A percentile compares a stretch with the other conserved stretches of the same genome.
Evolutionary conservation across 2,329 filamentous ascomycete genomes (phyloP).

Genomic region (Chrysosphaeria jannelii): DNA sequence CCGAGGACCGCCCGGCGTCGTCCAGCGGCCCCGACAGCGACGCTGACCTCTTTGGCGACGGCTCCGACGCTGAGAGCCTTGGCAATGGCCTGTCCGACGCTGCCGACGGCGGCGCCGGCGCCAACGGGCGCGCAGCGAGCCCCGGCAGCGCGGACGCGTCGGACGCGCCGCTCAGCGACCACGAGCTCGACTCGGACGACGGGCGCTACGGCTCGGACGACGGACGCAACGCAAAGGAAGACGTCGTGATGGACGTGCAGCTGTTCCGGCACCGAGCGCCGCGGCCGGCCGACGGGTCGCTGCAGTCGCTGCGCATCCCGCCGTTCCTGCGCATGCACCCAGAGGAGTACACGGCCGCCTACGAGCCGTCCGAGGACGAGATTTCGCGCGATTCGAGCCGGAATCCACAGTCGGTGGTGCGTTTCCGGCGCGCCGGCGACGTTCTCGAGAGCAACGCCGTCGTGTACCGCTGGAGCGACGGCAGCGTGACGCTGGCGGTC

Average conservation of each 20-base stretch:
- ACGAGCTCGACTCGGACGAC: slow-evolving; percentile 23
- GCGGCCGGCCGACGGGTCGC: slow-evolving; percentile 38
- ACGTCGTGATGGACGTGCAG: slow-evolving; percentile 29
- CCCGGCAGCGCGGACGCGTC: slow-evolving; percentile 29
- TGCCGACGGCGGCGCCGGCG: slow-evolving; percentile 27
- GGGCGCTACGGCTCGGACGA: slow-evolving; percentile 12
- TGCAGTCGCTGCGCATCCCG: slow-evolving; percentile 41
- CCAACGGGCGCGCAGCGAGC: slow-evolving; percentile 8
- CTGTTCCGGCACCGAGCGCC: slow-evolving; percentile 40
- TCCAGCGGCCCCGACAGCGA: slow-evolving; percentile 2
- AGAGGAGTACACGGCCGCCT: slow-evolving; percentile 33
- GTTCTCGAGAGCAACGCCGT: slow-evolving; percentile 44
- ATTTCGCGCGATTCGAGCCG: slow-evolving; percentile 20
- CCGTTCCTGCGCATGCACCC: slow-evolving; percentile 42
- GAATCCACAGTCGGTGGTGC: slow-evolving; percentile 31
- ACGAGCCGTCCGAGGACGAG: slow-evolving; percentile 26
- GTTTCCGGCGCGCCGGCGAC: slow-evolving; percentile 34
- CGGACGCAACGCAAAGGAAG: slow-evolving; percentile 15
- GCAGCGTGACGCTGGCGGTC: slow-evolving; percentile 44
- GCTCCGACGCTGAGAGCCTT: no score
- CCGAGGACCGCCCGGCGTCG: slow-evolving; percentile 2
- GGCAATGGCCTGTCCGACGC: slow-evolving; percentile 14
- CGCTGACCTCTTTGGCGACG: slow-evolving; percentile 5
- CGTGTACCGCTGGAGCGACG: slow-evolving; percentile 51
- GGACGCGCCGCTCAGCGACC: slow-evolving; percentile 30